phyloP scores from a whole-genome alignment of 2,329 filamentous ascomycete genomes.

The Phialocephala sp. region DNA sequence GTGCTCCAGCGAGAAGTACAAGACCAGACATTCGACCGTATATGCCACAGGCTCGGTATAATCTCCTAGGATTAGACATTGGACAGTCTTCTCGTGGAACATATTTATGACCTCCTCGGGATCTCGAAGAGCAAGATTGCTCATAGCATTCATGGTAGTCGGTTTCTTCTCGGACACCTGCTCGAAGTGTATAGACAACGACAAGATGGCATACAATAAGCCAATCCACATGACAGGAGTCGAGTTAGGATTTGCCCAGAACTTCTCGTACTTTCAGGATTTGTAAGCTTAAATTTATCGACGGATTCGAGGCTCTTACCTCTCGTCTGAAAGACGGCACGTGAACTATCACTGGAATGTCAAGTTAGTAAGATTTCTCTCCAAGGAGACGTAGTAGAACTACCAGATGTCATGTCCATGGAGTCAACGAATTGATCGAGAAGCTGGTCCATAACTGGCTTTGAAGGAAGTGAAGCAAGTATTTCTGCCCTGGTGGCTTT shows the following conservation, averaged over 20 bases:
- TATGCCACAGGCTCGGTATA: conserved; percentile 55
- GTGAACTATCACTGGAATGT: not conserved
- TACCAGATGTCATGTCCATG: not conserved
- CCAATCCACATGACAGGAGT: not conserved
- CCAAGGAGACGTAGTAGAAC: not conserved
- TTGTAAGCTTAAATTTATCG: no score
- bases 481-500: conserved; percentile 44
- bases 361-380: not conserved
- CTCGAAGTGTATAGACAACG: not conserved
- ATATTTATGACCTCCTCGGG: conserved; percentile 51
- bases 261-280: not conserved
- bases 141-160: conserved; percentile 10
- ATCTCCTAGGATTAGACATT: conserved; percentile 57
- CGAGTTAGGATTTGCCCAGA: not conserved
- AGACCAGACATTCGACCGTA: conserved; percentile 57
- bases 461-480: not conserved
- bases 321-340: no score
- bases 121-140: conserved; percentile 32
- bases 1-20: conserved; percentile 59
- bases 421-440: not conserved
- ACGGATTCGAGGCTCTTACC: no score
- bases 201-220: not conserved
- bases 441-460: not conserved
- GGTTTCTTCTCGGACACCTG: conserved; percentile 18
- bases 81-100: conserved; percentile 57